These are phyloP conservation scores for Handroanthus guayacan DNA, from an alignment of 257 asterid species.

Conservation along the genomic window DNA sequence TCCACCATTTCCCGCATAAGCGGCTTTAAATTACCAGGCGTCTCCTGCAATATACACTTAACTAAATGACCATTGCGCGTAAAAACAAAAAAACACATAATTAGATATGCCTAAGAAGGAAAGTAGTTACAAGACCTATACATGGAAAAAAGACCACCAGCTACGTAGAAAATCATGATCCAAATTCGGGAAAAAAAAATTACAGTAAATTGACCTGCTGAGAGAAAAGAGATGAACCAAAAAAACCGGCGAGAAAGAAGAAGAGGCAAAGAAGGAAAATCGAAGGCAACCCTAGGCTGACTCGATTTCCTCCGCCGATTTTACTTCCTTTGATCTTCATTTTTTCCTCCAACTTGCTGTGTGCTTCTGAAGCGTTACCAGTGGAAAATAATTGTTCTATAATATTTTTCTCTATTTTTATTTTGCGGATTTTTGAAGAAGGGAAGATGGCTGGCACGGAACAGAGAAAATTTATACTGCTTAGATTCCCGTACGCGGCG, in stretches of 20 bases:
- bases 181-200: neutral
- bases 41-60: slow-evolving; percentile 51
- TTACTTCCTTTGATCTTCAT: slow-evolving; percentile 74
- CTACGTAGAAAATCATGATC: neutral
- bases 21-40: slow-evolving; percentile 45
- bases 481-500: slow-evolving; percentile 48
- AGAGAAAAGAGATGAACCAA: slow-evolving; percentile 75
- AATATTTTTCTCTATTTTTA: too few species aligned
- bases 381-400: slow-evolving; percentile 8
- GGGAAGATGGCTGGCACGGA: neutral
- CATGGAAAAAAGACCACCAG: neutral
- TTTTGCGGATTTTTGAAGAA: neutral
- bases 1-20: slow-evolving; percentile 54
- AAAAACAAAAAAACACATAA: neutral
- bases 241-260: slow-evolving; percentile 85
- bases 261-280: slow-evolving; percentile 75
- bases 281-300: slow-evolving; percentile 60
- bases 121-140: neutral
- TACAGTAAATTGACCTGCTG: slow-evolving; percentile 59
- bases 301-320: slow-evolving; percentile 55
- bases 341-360: slow-evolving; percentile 26
- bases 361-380: slow-evolving; percentile 31
- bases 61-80: slow-evolving; percentile 3
- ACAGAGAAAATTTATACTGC: slow-evolving; percentile 13
- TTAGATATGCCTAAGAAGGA: neutral